Evolutionary conservation across 495 filamentous ascomycete species (phyloP), one percentile per base, ranked within the genome.

Genomic region (Penicillium salamii): DNA sequence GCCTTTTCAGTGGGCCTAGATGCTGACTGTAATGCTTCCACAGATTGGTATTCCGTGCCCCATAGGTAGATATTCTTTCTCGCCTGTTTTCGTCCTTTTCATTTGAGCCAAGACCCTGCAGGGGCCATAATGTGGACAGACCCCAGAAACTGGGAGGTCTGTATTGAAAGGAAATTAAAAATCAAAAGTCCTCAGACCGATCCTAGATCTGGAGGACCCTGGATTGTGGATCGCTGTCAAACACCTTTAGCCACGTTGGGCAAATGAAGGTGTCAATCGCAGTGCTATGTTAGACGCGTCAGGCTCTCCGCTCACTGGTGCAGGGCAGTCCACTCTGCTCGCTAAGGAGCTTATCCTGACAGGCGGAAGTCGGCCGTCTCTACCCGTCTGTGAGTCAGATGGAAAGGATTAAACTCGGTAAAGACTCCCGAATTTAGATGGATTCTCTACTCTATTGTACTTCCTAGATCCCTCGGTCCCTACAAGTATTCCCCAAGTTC

Each of bases 321-420:
- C 43, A 17, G 6, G 6, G 15, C 19, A n/a, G 32, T 28, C 43
- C 44, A 15, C 24, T 44, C 21, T 9, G 17, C 36, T 47, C 46
- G 46, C 46, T 48, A 48, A 48, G 17, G 24, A 33, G 36, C 26
- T 49, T 37, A 28, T 46, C 40, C 45, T 50, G 53, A 46, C 53
- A 50, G 42, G 47, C 46, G 46, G 46, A 48, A 32, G 46, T 40
- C 53, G 39, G 43, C 46, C 60, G 57, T 51, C 60, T 49, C 53
- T 44, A 61, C 54, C 57, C 57, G 55, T 17, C 45, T 32, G 42
- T 45, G 43, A 54, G 52, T 56, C 49, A 59, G 56, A 57, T 49
- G 54, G 53, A 34, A 29, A 42, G 45, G 42, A 41, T 31, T 52
- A 38, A 57, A 55, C 49, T 58, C 49, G 58, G 61, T 54, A 51